Conservation (phyloP, 495 filamentous ascomycete genomes). For the Antarctomyces pellizariae region DNA sequence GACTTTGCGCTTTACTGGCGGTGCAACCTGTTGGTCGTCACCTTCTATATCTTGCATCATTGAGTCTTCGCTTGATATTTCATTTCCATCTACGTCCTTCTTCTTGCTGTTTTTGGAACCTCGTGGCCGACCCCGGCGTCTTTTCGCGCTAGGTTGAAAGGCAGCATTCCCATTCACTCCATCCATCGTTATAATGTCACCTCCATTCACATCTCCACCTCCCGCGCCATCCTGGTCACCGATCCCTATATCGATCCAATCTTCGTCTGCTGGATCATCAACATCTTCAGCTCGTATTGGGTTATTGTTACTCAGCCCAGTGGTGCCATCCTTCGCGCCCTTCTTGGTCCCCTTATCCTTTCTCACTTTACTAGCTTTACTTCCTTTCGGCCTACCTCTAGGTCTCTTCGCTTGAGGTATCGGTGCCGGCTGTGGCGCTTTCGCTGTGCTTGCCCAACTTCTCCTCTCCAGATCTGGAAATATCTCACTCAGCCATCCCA, state of each 20-base stretch:
- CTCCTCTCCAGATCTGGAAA: constrained; percentile 21
- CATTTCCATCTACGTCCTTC: no score
- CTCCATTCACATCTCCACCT: constrained; percentile 8
- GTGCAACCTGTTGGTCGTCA: no score
- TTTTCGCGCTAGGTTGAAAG: constrained; percentile 1
- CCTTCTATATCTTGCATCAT: no score
- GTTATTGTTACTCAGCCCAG: no score
- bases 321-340: no score
- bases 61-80: no score
- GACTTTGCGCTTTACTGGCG: no score
- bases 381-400: constrained; percentile 27
- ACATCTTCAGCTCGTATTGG: constrained; percentile 2
- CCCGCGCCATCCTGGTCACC: constrained; percentile 11
- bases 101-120: no score
- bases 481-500: constrained; percentile 33
- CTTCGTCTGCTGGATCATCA: constrained; percentile 8
- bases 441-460: not conserved
- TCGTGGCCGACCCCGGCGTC: constrained; percentile 1
- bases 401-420: constrained; percentile 14
- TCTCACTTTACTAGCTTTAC: constrained; percentile 23
- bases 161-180: constrained; percentile 2
- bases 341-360: constrained; percentile 27
- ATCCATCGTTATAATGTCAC: constrained; percentile 14
- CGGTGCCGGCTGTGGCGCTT: constrained; percentile 1
- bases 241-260: constrained; percentile 15